phyloP scores from a whole-genome alignment of 352 stramenopile genomes.

The Phytophthora syringae region DNA sequence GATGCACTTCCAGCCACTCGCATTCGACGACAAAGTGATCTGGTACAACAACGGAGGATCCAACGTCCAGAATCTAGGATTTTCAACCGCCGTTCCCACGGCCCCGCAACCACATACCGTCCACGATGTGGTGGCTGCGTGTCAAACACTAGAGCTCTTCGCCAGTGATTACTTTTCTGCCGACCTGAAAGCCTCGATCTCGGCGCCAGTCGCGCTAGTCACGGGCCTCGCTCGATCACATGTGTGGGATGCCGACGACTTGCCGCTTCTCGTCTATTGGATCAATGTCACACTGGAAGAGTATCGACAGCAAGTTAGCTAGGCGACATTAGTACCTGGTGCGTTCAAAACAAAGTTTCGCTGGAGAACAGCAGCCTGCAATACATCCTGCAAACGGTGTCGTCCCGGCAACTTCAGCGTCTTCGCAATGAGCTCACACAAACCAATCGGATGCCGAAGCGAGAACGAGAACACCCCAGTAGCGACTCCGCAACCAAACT shows the following conservation, averaged over 20 bases:
- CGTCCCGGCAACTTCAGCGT: neutral
- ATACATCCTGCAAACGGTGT: constrained; percentile 4
- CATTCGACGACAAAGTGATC: neutral
- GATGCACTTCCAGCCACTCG: constrained; percentile 4
- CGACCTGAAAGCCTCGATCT: neutral
- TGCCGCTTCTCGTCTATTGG: constrained; percentile 6
- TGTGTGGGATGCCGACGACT: neutral
- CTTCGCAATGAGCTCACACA: constrained; percentile 2
- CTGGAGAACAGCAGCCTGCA: constrained; percentile 1
- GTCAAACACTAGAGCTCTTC: neutral
- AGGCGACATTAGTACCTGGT: constrained; percentile 1
- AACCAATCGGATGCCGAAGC: neutral
- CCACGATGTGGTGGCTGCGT: neutral
- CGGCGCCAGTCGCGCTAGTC: neutral
- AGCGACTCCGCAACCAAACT: neutral
- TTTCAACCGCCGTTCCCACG: neutral
- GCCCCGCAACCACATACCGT: neutral
- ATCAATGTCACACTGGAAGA: constrained; percentile 10
- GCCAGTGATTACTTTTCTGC: neutral
- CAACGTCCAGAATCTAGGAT: neutral
- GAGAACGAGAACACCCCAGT: neutral
- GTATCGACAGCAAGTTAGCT: neutral
- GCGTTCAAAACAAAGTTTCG: constrained; percentile 1
- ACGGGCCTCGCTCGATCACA: neutral
- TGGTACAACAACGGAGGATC: neutral